Base-by-base conservation (phyloP, 176 grass and related monocot genomes). In the Areca catechu region DNA sequence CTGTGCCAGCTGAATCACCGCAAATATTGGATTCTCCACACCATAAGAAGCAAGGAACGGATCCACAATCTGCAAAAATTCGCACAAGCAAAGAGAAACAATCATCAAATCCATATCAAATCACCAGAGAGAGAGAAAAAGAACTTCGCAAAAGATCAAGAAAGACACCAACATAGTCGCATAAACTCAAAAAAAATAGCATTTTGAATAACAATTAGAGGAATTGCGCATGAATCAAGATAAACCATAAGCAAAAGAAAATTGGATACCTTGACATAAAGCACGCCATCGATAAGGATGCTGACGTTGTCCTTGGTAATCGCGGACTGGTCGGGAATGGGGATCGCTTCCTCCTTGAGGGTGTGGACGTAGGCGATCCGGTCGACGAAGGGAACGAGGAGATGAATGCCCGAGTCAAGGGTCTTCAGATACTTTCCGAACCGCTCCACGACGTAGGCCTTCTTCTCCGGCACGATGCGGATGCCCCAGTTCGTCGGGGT, bases 301-400 rank as follows among this genome's bases (percentile, higher is more conserved):
- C 72, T 75, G 48, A 97, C 93, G 75, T 97, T 97, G 69, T 97
- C 93, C 50, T 85, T 97, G 34, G 93, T 97, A 56, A 97, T 97
- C 61, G 93, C 93, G 50, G 79, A 80, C 58, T 97, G 93, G 76
- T 97, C 58, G 15, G 93, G 72, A 47, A 97, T 97, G 15, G 93
- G 87, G 53, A 97, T 92, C 16, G 93, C 78, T 81, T 97, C 93
- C 77, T 97, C 93, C 82, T 97, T 97, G 71, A 97, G 83, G n/a
- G 93, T 88, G 72, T 97, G 93, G 19, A 88, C 93, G 65, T 97
- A 97, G 0, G 93, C 75, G 47, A 97, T 85, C 43, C 93, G 80
- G 62, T 97, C 93, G 18, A 91, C 81, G 4, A 74, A 48, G 16
- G 87, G 93, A 20, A 97, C 76, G 1, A 97, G 80, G 20, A 80